Conservation (phyloP, 371 early-diverging fungal species). For the Mortierella sp. region DNA sequence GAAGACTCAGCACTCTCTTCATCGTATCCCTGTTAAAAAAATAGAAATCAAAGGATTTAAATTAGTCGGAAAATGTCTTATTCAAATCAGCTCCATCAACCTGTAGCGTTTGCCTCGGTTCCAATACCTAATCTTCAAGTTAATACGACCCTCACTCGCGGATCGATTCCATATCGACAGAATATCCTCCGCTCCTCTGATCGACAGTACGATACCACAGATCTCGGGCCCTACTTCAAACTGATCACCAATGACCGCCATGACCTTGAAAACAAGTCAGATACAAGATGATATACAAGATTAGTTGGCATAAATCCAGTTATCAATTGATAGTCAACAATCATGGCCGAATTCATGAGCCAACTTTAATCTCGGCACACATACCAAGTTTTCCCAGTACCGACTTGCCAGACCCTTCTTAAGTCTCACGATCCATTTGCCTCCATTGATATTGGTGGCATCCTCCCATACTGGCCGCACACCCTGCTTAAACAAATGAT, state of each 20-base stretch:
- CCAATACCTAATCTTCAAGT: slow-evolving; percentile 78
- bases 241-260: slow-evolving; percentile 94
- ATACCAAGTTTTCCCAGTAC: slow-evolving; percentile 93
- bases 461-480: slow-evolving; percentile 99
- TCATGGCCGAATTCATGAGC: neutral
- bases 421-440: slow-evolving; percentile 97
- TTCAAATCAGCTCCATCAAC: neutral
- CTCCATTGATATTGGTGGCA: slow-evolving; percentile 90
- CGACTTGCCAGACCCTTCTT: slow-evolving; percentile 95
- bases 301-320: neutral
- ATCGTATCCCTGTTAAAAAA: slow-evolving; percentile 79
- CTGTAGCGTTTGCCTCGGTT: no score
- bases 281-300: neutral
- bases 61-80: no score
- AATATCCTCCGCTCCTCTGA: slow-evolving; percentile 94
- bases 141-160: slow-evolving; percentile 86
- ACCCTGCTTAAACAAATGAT: slow-evolving; percentile 96
- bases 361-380: neutral
- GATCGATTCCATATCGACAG: slow-evolving; percentile 95
- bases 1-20: slow-evolving; percentile 86
- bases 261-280: slow-evolving; percentile 61
- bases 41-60: neutral
- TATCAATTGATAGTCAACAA: neutral
- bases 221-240: slow-evolving; percentile 92
- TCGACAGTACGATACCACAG: slow-evolving; percentile 96